Evolutionary conservation across 2,329 filamentous ascomycete species (phyloP), one percentile per base, ranked within the genome.

Genomic region (Scorias spongiosa): DNA sequence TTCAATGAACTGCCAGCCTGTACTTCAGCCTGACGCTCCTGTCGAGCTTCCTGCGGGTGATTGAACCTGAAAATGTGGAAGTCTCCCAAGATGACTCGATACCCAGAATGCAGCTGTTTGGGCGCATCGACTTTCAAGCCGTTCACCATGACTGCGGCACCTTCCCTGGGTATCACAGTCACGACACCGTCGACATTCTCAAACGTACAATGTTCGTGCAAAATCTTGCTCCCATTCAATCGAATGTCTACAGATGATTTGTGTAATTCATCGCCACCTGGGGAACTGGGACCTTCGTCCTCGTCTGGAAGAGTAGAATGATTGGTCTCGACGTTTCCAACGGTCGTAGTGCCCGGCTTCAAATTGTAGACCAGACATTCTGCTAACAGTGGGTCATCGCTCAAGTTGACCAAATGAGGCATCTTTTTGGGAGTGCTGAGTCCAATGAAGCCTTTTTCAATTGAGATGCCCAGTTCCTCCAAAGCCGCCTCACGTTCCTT

Each of bases 11-110:
- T 94, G 12, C 66, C 64, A 57, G 86, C 78, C 49, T 94, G 86
- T 17, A 42, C 43, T 39, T 39, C 40, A 17, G 37, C 43, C 10
- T 86, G 88, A 44, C 91, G 72, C 65, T 98, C 91, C 2, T 88
- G 89, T 46, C 85, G 80, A 28, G 91, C 91, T 66, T 98, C 91
- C 70, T 94, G 82, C 0, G 91, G 91, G 59, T 98, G 88, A 56
- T 96, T 98, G 69, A 98, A 98, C 45, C 91, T 75, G 66, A 98
- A 96, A 48, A 98, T 98, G 62, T 98, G 91, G 55, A 98, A 98
- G 63, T 98, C 91, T 36, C 91, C 91, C 9, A 98, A 71, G 49
- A 98, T 98, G 43, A 98, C 84, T 48, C 91, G 82, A 60, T 88
- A 94, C 5, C 91, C 91, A 55, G 88, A 95, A 57, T 88, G 81